Evolutionary conservation across 2,329 filamentous ascomycete genomes (phyloP).

Genomic region (Knoxdaviesia capensis): DNA sequence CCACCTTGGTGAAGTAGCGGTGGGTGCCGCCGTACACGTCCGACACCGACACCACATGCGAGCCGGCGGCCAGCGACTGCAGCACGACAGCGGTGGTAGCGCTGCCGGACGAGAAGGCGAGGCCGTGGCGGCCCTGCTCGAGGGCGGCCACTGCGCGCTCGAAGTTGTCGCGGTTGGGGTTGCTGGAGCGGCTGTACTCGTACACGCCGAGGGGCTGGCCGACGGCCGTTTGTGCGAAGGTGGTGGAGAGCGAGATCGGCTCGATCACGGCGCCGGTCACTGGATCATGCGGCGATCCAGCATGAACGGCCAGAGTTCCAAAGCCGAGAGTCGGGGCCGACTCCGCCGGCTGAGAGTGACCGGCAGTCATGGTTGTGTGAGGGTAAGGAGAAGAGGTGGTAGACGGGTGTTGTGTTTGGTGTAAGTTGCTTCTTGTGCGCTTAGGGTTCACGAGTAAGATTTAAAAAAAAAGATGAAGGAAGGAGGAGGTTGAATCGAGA

Average conservation of each 20-base stretch:
- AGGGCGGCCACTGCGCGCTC: slow-evolving; percentile 79
- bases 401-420: no score
- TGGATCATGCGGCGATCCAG: slow-evolving; percentile 77
- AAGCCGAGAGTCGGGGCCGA: slow-evolving; percentile 59
- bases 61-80: slow-evolving; percentile 75
- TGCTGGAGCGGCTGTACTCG: slow-evolving; percentile 85
- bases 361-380: slow-evolving; percentile 1
- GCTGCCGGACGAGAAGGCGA: slow-evolving; percentile 87
- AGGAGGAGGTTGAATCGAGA: no score
- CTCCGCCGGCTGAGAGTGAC: slow-evolving; percentile 9
- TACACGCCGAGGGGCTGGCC: slow-evolving; percentile 74
- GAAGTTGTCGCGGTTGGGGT: slow-evolving; percentile 91
- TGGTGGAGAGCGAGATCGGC: slow-evolving; percentile 87
- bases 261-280: slow-evolving; percentile 89
- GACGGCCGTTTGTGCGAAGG: slow-evolving; percentile 78
- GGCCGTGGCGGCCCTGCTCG: slow-evolving; percentile 78
- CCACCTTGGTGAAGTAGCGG: slow-evolving; percentile 96
- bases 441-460: no score
- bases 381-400: no score
- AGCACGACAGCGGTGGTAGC: slow-evolving; percentile 86
- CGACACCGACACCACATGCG: slow-evolving; percentile 88
- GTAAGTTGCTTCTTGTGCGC: no score
- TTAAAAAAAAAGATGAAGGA: no score
- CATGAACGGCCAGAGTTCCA: slow-evolving; percentile 87
- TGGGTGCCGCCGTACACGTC: slow-evolving; percentile 98